Percentiles rank a stretch among this genome's conserved stretches.
Evolutionary conservation across 768 basidiomycete genomes (phyloP).

Genomic region (Agaricus sinodeliciosus): DNA sequence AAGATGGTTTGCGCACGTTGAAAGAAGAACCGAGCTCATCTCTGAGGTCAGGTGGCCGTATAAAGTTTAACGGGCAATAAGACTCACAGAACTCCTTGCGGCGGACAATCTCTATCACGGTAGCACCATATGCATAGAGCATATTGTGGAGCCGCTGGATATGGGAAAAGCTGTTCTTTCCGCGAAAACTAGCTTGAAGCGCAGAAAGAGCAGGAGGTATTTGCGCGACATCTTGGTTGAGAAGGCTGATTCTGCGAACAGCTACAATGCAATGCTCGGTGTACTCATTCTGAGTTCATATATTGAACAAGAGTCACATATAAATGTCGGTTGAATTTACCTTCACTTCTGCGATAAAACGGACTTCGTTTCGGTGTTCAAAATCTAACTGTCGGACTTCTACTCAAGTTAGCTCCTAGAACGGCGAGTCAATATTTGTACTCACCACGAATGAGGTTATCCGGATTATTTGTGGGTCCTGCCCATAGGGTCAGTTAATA

Average conservation of each 20-base stretch:
- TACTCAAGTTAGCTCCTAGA: constrained; percentile 17
- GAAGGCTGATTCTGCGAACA: constrained; percentile 67
- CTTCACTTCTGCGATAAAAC: constrained; percentile 48
- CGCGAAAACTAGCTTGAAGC: constrained; percentile 69
- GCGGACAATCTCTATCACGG: constrained; percentile 85
- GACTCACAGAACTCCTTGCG: constrained; percentile 81
- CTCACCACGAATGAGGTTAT: constrained; percentile 6
- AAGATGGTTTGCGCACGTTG: constrained; percentile 75
- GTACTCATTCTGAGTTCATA: constrained; percentile 53
- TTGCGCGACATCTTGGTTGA: constrained; percentile 78
- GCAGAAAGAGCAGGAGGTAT: constrained; percentile 58
- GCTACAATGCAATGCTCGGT: constrained; percentile 59
- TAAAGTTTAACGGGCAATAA: neutral
- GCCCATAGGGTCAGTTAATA: constrained; percentile 29
- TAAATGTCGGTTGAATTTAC: constrained; percentile 22
- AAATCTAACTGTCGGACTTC: constrained; percentile 61
- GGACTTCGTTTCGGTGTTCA: constrained; percentile 55
- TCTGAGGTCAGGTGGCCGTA: neutral
- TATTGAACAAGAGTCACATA: constrained; percentile 17
- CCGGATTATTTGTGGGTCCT: constrained; percentile 1
- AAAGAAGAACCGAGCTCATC: constrained; percentile 69
- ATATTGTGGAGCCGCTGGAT: constrained; percentile 84
- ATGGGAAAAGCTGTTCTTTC: constrained; percentile 82
- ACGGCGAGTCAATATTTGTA: neutral
- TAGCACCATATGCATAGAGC: constrained; percentile 88